Base-by-base conservation (phyloP, 2,329 filamentous ascomycete species). In the Arthroderma sp. region DNA sequence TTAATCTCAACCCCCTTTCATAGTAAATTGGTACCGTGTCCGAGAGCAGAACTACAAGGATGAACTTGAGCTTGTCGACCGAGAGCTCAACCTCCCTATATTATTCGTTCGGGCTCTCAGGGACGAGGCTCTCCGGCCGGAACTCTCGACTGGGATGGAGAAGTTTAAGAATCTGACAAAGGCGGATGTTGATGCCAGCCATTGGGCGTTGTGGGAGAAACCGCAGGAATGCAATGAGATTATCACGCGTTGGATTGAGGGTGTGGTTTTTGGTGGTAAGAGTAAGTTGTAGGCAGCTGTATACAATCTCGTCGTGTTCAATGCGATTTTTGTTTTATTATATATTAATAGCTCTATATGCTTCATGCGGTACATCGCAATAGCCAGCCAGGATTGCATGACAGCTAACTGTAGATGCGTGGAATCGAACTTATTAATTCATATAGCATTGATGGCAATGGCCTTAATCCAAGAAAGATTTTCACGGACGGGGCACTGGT, bases 21-120 rank as follows among this genome's bases (percentile, higher is more conserved):
- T 40, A 73, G 71, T 86, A 48, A 91, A 88, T 65, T 95, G 86
- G 85, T 98, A 98, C 66, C 79, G 87, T 37, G 83, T 76, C 2
- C 70, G 76, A 15, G 68, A 75, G 60, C 62, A 81, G 51, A 94
- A 94, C 63, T 83, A 72, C 58, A 74, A 85, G 36, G 86, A 95
- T 51, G 91, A 95, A 38, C 53, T 62, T 15, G 50, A 54, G 38
- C 56, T 67, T 44, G 51, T 62, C 3, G 58, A 56, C 36, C 51
- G 50, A 4, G 70, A 62, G 45, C 68, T 84, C 43, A 64, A 70
- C 39, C 68, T 77, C 55, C 85, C 86, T 0, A 72, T 80, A 4
- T 69, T 96, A 54, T 86, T 88, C 60, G 75, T 96, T 49, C 71
- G 76, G 46, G 87, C 86, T 0, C 74, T 71, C 22, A 69, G 72